Percentiles rank a stretch among this genome's conserved stretches.
These are phyloP conservation scores for Straminergon stramineum DNA, from an alignment of 225 moss, liverwort and hornwort species.

Conservation along the genomic window DNA sequence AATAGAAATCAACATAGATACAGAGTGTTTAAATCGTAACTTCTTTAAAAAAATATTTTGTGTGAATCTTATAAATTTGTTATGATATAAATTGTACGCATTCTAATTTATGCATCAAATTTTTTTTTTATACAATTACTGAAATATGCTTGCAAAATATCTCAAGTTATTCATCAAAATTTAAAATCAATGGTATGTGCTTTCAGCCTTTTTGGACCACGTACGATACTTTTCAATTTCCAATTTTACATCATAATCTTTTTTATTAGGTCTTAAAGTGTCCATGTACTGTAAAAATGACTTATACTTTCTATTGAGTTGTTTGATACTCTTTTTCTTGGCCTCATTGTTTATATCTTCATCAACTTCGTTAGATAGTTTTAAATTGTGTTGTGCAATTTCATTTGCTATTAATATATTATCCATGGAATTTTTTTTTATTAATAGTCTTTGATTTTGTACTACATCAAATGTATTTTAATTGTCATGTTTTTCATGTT, in stretches of 20 bases:
- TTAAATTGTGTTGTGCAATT: background rate
- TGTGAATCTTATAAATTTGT: accelerated
- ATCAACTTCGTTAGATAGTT: background rate
- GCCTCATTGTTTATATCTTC: background rate
- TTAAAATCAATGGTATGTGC: background rate
- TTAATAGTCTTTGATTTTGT: background rate
- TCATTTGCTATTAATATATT: conserved; percentile 3
- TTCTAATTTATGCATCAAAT: background rate
- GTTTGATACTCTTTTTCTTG: background rate
- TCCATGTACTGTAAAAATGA: conserved; percentile 1
- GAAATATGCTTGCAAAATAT: background rate
- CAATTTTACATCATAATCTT: background rate
- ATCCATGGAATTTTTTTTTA: background rate
- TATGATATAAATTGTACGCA: background rate
- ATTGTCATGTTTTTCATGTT: too few species aligned
- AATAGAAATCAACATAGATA: too few species aligned
- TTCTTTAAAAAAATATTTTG: background rate
- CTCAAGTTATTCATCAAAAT: too few species aligned
- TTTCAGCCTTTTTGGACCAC: conserved; percentile 2
- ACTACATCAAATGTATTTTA: background rate
- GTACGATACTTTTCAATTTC: background rate
- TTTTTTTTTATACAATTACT: background rate
- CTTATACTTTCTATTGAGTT: background rate
- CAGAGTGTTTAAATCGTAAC: background rate
- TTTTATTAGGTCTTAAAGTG: background rate